These are phyloP conservation scores for Lyophyllum semitale DNA, from an alignment of 768 basidiomycete species.

Conservation along the genomic window DNA sequence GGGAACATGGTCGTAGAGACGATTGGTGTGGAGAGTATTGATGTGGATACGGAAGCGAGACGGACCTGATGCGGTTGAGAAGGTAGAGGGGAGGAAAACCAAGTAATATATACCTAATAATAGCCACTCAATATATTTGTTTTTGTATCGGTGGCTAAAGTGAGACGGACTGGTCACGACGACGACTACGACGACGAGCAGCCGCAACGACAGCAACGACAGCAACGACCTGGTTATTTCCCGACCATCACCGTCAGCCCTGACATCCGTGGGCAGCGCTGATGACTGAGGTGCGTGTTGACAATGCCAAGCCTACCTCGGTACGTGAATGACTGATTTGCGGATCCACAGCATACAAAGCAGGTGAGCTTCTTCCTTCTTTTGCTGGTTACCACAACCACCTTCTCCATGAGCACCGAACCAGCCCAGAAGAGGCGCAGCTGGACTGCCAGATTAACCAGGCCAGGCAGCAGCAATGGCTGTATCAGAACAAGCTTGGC, in stretches of 20 bases:
- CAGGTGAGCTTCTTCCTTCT: slow-evolving; percentile 3
- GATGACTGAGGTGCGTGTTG: slow-evolving; percentile 9
- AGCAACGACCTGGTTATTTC: background rate
- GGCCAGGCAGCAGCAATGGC: slow-evolving; percentile 32
- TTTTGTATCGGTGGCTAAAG: no score
- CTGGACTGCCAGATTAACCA: slow-evolving; percentile 36
- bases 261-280: background rate
- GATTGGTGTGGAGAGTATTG: background rate
- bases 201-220: background rate
- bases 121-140: no score
- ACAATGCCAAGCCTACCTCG: slow-evolving; percentile 15
- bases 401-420: slow-evolving; percentile 19
- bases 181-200: background rate
- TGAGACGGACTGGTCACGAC: no score
- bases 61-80: no score
- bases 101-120: no score
- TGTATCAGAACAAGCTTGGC: slow-evolving; percentile 19
- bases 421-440: slow-evolving; percentile 28
- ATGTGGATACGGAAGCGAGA: background rate
- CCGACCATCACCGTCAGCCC: no score
- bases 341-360: slow-evolving; percentile 6
- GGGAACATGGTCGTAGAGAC: background rate
- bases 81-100: no score
- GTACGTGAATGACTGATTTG: slow-evolving; percentile 1
- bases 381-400: slow-evolving; percentile 10